phyloP scores from a whole-genome alignment of 805 yeast species.

The Pichia paraexigua region DNA sequence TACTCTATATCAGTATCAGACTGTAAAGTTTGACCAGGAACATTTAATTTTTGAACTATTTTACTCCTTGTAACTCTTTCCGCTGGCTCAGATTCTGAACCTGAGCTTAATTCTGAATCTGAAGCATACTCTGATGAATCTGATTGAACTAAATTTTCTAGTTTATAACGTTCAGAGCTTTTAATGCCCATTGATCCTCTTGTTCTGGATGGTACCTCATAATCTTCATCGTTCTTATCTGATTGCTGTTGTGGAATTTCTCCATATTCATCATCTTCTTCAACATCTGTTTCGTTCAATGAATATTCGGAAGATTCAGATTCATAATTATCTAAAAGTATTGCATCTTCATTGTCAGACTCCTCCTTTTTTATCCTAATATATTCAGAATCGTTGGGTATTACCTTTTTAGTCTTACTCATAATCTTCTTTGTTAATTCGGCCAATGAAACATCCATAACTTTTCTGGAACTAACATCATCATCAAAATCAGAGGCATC shows the following conservation, averaged over 20 bases:
- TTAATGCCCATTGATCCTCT: neutral
- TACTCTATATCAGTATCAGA: neutral
- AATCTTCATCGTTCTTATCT: neutral
- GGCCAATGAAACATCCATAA: slow-evolving; percentile 11
- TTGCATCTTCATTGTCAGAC: neutral
- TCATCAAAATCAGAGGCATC: neutral
- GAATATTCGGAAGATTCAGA: neutral
- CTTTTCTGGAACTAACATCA: neutral
- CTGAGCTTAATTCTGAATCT: neutral
- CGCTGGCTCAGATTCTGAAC: neutral
- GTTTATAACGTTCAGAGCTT: neutral
- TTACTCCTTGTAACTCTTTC: neutral
- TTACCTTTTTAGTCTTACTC: slow-evolving; percentile 1
- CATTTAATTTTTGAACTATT: neutral
- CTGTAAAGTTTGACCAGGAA: neutral
- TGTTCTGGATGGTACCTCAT: neutral
- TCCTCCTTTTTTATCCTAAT: neutral
- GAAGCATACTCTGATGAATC: neutral
- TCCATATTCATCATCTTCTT: neutral
- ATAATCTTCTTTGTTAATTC: slow-evolving; percentile 14
- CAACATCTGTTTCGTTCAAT: neutral
- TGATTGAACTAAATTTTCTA: neutral
- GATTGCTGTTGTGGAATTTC: neutral
- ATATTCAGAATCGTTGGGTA: neutral
- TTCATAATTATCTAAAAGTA: neutral